phyloP scores from a whole-genome alignment of 345 rosid species.

The Pugionium cornutum region DNA sequence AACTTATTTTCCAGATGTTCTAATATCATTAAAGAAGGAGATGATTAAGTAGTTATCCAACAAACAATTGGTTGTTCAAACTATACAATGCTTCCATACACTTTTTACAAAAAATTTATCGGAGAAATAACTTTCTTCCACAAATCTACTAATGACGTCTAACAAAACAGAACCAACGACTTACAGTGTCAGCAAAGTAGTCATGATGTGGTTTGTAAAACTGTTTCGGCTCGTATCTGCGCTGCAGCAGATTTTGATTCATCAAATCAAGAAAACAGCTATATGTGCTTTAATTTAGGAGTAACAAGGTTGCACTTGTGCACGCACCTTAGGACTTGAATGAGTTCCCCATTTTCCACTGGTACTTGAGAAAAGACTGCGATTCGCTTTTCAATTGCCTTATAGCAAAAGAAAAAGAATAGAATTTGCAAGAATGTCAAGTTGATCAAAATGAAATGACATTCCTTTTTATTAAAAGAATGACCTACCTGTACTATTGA shows the following conservation, averaged over 20 bases:
- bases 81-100: conserved; percentile 3
- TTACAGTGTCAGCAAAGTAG: conserved; percentile 87
- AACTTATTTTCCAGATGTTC: neutral
- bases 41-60: neutral
- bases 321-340: conserved; percentile 86
- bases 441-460: neutral
- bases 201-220: conserved; percentile 95
- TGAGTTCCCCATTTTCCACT: conserved; percentile 85
- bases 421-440: neutral
- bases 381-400: conserved; percentile 93
- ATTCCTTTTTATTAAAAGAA: neutral
- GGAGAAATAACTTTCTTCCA: neutral
- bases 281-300: conserved; percentile 26
- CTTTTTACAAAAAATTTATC: neutral
- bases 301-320: conserved; percentile 26
- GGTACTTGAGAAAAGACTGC: conserved; percentile 94
- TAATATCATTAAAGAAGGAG: neutral
- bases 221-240: conserved; percentile 89
- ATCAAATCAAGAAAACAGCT: conserved; percentile 45
- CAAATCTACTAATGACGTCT: neutral
- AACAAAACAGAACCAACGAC: conserved; percentile 27
- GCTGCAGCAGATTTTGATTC: conserved; percentile 74
- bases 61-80: neutral
- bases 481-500: conserved; percentile 76
- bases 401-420: conserved; percentile 26